These are phyloP conservation scores for Gynochthodes officinalis DNA, from an alignment of 257 asterid species.

Conservation along the genomic window DNA sequence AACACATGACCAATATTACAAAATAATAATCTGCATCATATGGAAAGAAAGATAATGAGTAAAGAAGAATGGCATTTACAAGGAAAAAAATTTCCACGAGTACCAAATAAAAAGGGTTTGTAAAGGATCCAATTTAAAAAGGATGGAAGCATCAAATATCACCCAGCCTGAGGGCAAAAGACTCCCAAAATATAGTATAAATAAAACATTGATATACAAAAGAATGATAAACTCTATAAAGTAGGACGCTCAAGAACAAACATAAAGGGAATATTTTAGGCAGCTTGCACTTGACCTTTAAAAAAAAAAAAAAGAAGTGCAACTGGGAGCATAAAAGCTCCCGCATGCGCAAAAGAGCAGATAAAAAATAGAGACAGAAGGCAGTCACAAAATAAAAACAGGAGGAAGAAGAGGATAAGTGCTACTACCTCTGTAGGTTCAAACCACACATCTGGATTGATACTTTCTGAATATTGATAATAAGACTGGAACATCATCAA, in stretches of 20 bases:
- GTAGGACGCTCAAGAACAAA: slow-evolving; percentile 4
- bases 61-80: not conserved
- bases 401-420: slow-evolving; percentile 5
- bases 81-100: not conserved
- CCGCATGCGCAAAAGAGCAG: slow-evolving; percentile 6
- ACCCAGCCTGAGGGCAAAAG: not conserved
- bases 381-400: not conserved
- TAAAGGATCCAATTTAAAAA: not conserved
- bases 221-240: not conserved
- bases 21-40: not conserved
- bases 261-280: not conserved
- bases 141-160: not conserved
- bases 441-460: slow-evolving; percentile 96
- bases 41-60: not conserved
- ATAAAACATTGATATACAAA: not conserved
- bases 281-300: not conserved
- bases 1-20: not conserved
- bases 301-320: too few relatives aligned
- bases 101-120: not conserved
- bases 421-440: slow-evolving; percentile 84
- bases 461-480: slow-evolving; percentile 70
- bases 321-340: too few relatives aligned
- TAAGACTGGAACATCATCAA: slow-evolving; percentile 52
- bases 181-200: not conserved
- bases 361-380: not conserved